Evolutionary conservation across 805 yeast genomes (phyloP), one percentile per base, ranked within the genome.

Genomic region (Maudiozyma saulgeensis): DNA sequence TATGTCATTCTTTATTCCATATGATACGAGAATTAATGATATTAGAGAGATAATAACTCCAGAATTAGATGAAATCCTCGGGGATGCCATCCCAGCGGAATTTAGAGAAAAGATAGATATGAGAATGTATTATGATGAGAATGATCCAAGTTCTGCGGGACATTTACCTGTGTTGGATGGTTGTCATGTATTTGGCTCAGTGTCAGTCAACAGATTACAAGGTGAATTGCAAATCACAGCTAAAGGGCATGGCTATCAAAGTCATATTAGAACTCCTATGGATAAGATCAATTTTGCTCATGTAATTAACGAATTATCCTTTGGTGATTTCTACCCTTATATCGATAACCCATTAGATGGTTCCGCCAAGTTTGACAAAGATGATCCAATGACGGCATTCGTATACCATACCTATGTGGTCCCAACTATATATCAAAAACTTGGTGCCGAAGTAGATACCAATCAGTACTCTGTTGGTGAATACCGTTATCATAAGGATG

Each of bases 161-260:
- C 83, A 78, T 2, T 76, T 81, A 0, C 87, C 86, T 2, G 55
- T 58, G 3, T 53, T 63, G n/a, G 52, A 71, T 48, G 90, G 89
- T n/a, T 90, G 97, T 66, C 87, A 87, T 56, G 78, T 90, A 2
- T 85, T 76, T 59, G 97, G 97, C 3, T 71, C 80, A 1, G 74
- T 90, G 45, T 90, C 95, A 0, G 90, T 91, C 2, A 89, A 85
- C 58, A 82, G 86, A 56, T 96, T 93, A 4, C 69, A 74, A 47
- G 99, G 99, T 7, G 88, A 84, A 53, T 78, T 93, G 60, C 90
- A 84, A 58, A 83, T 93, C 44, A 84, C 90, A 1, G 88, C 86
- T 2, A 81, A 78, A 57, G 95, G 95, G 0, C 69, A 70, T 53
- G 90, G 87, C 1, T 82, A 81, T 53, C 56, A 67, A 38, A 81